These are phyloP conservation scores for Chlamydomonas sphaeroides DNA, from an alignment of 139 green algal species.

Conservation along the genomic window DNA sequence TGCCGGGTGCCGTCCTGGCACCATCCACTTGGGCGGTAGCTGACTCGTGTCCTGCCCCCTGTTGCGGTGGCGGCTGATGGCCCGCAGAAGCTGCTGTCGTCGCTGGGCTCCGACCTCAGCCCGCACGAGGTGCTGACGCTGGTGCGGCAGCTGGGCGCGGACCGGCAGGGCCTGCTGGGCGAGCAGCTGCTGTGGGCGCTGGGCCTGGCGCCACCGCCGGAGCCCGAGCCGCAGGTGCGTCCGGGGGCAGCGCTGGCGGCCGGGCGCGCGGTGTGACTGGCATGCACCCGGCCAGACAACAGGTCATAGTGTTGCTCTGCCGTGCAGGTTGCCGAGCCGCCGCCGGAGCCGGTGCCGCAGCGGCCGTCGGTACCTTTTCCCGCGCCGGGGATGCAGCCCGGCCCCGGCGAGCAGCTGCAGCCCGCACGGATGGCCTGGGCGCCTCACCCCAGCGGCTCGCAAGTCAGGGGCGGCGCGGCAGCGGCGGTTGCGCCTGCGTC, in stretches of 20 bases:
- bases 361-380: conserved; percentile 4
- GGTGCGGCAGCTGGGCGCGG: conserved; percentile 43
- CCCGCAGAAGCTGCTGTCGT: conserved; percentile 23
- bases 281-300: too few relatives aligned
- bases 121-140: conserved; percentile 51
- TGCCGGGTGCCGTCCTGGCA: too few relatives aligned
- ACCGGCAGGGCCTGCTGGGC: conserved; percentile 45
- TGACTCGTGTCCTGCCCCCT: too few relatives aligned
- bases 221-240: not conserved
- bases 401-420: not conserved
- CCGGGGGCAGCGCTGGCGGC: too few relatives aligned
- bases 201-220: not conserved
- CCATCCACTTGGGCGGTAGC: too few relatives aligned
- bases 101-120: conserved; percentile 26
- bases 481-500: not conserved
- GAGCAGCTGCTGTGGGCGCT: conserved; percentile 44
- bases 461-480: too few relatives aligned
- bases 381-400: not conserved
- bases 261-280: too few relatives aligned
- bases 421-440: not conserved
- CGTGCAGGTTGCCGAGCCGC: too few relatives aligned
- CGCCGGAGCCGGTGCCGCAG: not conserved
- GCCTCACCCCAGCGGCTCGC: not conserved
- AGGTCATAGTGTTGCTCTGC: too few relatives aligned
- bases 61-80: too few relatives aligned